Evolutionary conservation across 1,284 basidiomycete species (phyloP).

Genomic region (Lentinula novae-zelandiae): DNA sequence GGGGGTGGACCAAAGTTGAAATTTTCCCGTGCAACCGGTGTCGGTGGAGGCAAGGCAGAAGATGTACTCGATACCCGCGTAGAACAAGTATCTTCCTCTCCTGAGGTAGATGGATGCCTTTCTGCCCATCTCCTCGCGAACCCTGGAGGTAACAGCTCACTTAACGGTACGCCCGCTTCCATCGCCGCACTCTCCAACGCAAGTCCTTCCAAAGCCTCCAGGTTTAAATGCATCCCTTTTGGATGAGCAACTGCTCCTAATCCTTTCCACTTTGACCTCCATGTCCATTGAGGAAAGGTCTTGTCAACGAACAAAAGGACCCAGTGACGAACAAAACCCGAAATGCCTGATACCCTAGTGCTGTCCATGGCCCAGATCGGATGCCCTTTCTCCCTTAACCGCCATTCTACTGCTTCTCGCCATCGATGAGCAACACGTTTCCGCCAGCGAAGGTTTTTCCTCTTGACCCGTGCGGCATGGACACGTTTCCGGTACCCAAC

Average conservation of each 20-base stretch:
- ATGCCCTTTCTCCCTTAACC: conserved; percentile 42
- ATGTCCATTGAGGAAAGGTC: conserved; percentile 8
- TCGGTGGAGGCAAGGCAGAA: background rate
- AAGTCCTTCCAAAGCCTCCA: conserved; percentile 47
- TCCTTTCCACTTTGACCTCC: conserved; percentile 6
- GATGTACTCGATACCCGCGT: background rate
- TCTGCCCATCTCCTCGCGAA: conserved; percentile 20
- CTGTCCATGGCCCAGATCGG: conserved; percentile 44
- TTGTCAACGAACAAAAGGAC: conserved; percentile 16
- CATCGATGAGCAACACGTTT: conserved; percentile 46
- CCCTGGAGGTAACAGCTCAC: conserved; percentile 40
- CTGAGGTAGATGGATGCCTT: background rate
- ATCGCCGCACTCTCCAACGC: conserved; percentile 58
- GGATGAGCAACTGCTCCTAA: conserved; percentile 20
- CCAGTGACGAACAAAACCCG: conserved; percentile 15
- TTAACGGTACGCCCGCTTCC: conserved; percentile 58
- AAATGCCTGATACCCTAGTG: background rate
- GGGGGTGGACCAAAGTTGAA: background rate
- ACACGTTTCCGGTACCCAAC: conserved; percentile 56
- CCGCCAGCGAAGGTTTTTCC: conserved; percentile 33
- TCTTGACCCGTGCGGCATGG: conserved; percentile 32
- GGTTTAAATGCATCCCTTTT: conserved; percentile 51
- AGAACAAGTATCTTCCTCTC: background rate
- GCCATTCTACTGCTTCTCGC: conserved; percentile 55
- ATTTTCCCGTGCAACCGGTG: background rate